Evolutionary conservation across 2,329 filamentous ascomycete genomes (phyloP), one percentile per base, ranked within the genome.

Genomic region (Exutisphaerella laricina): DNA sequence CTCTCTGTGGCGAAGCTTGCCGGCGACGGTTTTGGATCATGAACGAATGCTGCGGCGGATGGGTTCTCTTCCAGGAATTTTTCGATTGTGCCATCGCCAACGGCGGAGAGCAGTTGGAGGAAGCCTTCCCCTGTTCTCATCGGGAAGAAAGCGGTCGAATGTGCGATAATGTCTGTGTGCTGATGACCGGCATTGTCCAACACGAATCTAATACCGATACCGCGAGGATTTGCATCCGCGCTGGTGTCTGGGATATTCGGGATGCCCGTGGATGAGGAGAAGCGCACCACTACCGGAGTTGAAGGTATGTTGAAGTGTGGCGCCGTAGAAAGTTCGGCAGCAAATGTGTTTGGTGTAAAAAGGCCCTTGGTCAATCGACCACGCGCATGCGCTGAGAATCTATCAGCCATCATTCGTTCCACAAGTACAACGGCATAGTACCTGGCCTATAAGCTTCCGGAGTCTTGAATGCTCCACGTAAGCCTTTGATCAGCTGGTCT

Each of bases 101-200:
- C 50, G 0, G 71, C 68, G n/a, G 57, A 50, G 22, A 78, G 63
- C 37, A 78, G 66, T 6, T 66, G 65, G 1, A 77, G 65, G 34
- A 77, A 74, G n/a, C 71, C 72, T 10, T 67, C 73, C 10, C 74
- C 74, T 0, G 71, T 77, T 25, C 68, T 64, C 0, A 67, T 68
- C 0, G 76, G 75, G 58, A 79, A 79, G 57, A 65, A 69, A 2
- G 69, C 65, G 1, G 71, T 73, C 1, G 69, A 73, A 59, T 79
- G 75, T 0, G 67, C 59, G 38, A 80, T 63, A 50, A 80, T 73
- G 54, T 80, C 76, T 1, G 75, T 79, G 59, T 80, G 76, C 14
- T 66, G 58, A 10, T 68, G 63, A 1, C 65, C 65, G 14, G 60
- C 43, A 3, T 59, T 56, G 26, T 57, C 46, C 2, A 75, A 65